These are phyloP conservation scores for Rhododendron molle DNA, from an alignment of 148 eudicot genomes.

Conservation along the genomic window DNA sequence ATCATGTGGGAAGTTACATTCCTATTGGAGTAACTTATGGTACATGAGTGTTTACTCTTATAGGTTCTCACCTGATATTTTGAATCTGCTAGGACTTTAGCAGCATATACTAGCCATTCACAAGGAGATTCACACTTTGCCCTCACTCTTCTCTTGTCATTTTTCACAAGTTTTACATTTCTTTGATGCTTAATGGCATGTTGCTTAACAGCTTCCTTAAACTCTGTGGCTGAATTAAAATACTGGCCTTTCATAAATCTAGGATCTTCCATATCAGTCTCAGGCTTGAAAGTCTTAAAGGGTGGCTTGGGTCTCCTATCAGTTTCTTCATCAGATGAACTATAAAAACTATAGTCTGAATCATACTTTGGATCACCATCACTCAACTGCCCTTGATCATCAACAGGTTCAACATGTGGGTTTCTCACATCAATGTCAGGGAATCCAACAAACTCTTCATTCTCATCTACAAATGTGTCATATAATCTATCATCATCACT, in stretches of 20 bases:
- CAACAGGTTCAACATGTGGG: background rate
- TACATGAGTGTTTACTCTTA: background rate
- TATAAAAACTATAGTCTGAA: background rate
- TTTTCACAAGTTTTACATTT: background rate
- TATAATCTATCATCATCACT: background rate
- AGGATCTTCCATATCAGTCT: background rate
- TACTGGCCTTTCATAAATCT: background rate
- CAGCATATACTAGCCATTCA: background rate
- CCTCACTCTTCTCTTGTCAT: background rate
- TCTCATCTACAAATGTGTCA: background rate
- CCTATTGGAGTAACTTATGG: background rate
- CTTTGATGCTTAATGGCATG: background rate
- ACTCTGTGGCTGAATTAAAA: background rate
- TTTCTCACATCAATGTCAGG: background rate
- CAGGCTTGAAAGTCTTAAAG: background rate
- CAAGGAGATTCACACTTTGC: background rate
- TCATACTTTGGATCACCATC: background rate
- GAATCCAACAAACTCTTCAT: background rate
- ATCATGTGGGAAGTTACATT: background rate
- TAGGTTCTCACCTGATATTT: background rate
- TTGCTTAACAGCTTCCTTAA: background rate
- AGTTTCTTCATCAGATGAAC: background rate
- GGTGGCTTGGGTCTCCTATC: background rate
- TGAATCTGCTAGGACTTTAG: background rate
- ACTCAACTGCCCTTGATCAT: background rate